A percentile compares a stretch with the other conserved stretches of the same genome.
phyloP scores from a whole-genome alignment of 257 asterid genomes.

The Thymus quinquecostatus region DNA sequence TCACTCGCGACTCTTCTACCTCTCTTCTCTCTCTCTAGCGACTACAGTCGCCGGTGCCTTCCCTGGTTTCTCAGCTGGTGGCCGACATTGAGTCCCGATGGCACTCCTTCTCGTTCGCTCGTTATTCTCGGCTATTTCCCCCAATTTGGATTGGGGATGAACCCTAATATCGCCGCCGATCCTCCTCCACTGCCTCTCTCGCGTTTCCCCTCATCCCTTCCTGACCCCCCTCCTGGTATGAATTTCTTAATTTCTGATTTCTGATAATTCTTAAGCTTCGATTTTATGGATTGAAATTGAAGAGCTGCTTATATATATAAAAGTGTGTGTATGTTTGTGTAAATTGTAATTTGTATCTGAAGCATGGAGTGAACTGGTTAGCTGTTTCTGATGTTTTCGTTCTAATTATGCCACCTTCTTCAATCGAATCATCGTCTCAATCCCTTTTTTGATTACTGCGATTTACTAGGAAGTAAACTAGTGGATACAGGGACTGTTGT shows the following conservation, averaged over 20 bases:
- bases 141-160: no score
- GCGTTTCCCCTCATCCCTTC: conserved; percentile 43
- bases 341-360: conserved; percentile 1
- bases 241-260: background rate
- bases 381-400: background rate
- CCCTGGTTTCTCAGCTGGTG: no score
- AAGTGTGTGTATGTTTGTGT: no score
- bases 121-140: no score
- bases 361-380: background rate
- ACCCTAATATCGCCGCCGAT: background rate
- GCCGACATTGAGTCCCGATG: no score
- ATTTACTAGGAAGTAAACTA: conserved; percentile 3
- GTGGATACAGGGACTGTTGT: background rate
- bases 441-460: background rate
- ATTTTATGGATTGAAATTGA: background rate
- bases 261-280: background rate
- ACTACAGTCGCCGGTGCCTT: no score
- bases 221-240: conserved; percentile 39
- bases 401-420: background rate
- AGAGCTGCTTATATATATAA: background rate
- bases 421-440: background rate
- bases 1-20: no score
- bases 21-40: no score
- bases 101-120: no score
- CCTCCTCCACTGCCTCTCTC: conserved; percentile 32